Base-by-base conservation (phyloP, 331 rosid genomes). In the Quercus lobata region DNA sequence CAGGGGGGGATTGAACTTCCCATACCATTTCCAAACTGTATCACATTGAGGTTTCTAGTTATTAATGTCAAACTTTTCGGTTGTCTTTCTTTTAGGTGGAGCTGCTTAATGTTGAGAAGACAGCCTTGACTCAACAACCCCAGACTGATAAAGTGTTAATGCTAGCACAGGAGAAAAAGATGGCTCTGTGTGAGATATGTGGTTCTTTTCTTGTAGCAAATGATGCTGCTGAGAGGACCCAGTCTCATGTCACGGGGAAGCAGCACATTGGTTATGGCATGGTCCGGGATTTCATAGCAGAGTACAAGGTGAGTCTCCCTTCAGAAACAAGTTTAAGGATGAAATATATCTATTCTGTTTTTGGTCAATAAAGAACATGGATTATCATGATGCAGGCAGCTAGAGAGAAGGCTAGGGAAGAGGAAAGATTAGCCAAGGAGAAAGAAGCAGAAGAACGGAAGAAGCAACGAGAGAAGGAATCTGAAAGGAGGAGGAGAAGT, bases 241-340 rank as follows among this genome's bases (percentile, higher is more conserved):
- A 96, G 73, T 96, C 99, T 83, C 99, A 96, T 78, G 85, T 96
- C 75, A 89, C 97, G 9, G 99, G 99, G 81, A 96, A 96, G 88
- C 99, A 96, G 83, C 99, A 96, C 81, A 93, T 96, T 86, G 99
- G 99, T 41, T 96, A 93, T 90, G 99, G 99, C 75, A 91, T 96
- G 98, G 97, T 96, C 82, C 91, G 99, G 5, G 98, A 96, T 79
- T 96, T 96, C 84, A 90, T 96, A 54, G 54, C 81, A 6, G 98
- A 93, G 88, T 83, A 75, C 87, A 93, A 96, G 97, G 99, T 89
- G 54, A 69, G 71, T 79, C 57, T 78, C 49, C n/a, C 76, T 73
- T 80, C 81, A 11, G 24, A 46, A 27, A 56, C 72, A 65, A 37
- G 73, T 69, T 41, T 58, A 53, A 34, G 35, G 7, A 57, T 53